Conservation (phyloP, 768 basidiomycete genomes). For the Coprinopsis cinerea region DNA sequence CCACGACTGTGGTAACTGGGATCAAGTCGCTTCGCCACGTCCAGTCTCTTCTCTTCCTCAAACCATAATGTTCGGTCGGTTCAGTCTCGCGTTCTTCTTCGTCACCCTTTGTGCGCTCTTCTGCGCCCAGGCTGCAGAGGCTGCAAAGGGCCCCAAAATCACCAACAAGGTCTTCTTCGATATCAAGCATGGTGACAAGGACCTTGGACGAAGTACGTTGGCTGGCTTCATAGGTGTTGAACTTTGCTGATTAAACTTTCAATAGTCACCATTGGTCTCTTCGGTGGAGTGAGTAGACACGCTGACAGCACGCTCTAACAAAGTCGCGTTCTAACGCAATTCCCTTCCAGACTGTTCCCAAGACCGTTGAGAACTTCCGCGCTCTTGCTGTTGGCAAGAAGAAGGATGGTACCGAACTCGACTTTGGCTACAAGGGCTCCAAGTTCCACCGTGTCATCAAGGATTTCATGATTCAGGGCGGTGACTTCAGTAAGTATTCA, state of each 20-base stretch:
- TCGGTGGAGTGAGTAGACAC: conserved; percentile 62
- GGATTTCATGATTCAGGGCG: conserved; percentile 96
- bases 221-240: conserved; percentile 4
- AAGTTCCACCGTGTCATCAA: conserved; percentile 97
- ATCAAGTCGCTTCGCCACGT: conserved; percentile 22
- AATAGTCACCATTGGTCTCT: conserved; percentile 81
- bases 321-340: not conserved
- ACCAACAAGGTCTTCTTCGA: conserved; percentile 95
- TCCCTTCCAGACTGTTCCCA: conserved; percentile 94
- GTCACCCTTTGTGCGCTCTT: conserved; percentile 64
- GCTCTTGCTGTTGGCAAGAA: conserved; percentile 80
- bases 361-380: conserved; percentile 97
- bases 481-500: conserved; percentile 83
- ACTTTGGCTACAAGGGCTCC: conserved; percentile 91
- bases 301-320: no score
- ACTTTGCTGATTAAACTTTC: conserved; percentile 10
- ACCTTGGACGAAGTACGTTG: conserved; percentile 69
- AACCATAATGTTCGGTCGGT: conserved; percentile 53
- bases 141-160: conserved; percentile 82
- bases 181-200: conserved; percentile 85
- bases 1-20: conserved; percentile 3
- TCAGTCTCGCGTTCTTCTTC: conserved; percentile 55
- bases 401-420: conserved; percentile 72
- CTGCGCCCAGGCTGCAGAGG: conserved; percentile 67
- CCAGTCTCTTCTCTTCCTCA: conserved; percentile 16